Base-by-base conservation (phyloP, 2,329 filamentous ascomycete genomes). In the Tolypocladium inflatum region DNA sequence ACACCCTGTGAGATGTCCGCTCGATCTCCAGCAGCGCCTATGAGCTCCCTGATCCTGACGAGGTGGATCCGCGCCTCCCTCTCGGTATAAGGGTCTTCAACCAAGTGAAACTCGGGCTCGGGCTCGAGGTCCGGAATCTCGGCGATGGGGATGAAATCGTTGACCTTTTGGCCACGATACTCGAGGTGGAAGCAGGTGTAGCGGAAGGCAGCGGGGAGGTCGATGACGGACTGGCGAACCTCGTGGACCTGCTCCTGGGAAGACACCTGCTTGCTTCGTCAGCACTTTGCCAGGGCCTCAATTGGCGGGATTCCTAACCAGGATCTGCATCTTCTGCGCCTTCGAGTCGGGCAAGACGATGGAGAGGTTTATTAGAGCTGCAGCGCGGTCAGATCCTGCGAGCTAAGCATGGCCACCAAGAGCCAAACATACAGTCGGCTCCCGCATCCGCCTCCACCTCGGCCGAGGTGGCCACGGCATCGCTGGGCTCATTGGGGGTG, bases 171-270 rank as follows among this genome's bases (percentile, higher is more conserved):
- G 65, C 91, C 90, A 60, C 90, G 87, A 76, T 92, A 87, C 76
- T 97, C 92, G 67, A 99, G 86, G 76, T 99, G 94, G 79, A 99
- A 99, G 80, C 94, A 99, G 56, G 94, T 96, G 78, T 97, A 97
- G 74, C 96, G 91, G 77, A 97, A 94, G 55, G 93, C 95, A 60
- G 88, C 82, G 6, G 94, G 94, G 55, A 91, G 82, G 75, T 99
- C 94, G 76, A 97, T 91, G 71, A 99, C 89, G 62, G 92, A 93
- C 76, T 97, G 94, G 64, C 94, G 90, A 66, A 99, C 87, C 79
- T 99, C 94, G 75, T 97, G 94, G 61, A 97, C 88, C 73, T 97
- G 93, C 76, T 99, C 95, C 79, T 96, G 89, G 64, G 87, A 87
- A 48, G 91, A 93, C 58, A 96, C 89, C 89, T 94, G 67, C 38